phyloP scores from a whole-genome alignment of 2,329 filamentous ascomycete species.

The Neonectria hederae region DNA sequence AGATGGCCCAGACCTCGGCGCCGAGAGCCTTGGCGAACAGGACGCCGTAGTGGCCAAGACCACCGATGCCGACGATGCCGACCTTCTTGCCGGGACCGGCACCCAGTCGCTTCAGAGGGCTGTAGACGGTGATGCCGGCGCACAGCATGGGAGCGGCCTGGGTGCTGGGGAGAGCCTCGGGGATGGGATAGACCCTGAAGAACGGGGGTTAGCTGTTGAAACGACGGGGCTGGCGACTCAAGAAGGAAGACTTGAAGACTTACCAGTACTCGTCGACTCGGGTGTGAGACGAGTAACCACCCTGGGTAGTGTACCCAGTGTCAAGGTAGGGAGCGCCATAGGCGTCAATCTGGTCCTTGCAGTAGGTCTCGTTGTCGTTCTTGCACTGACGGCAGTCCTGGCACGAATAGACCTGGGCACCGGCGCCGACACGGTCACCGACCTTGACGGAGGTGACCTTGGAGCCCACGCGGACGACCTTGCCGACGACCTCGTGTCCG shows the following conservation, averaged over 20 bases:
- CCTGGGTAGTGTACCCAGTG: constrained; percentile 65
- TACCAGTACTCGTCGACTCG: constrained; percentile 57
- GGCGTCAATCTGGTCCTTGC: constrained; percentile 54
- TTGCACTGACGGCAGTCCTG: constrained; percentile 53
- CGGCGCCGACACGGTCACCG: constrained; percentile 68
- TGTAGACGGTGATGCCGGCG: constrained; percentile 83
- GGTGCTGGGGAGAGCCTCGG: constrained; percentile 70
- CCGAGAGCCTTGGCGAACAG: constrained; percentile 75
- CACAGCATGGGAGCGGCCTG: constrained; percentile 84
- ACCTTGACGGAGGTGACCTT: constrained; percentile 58
- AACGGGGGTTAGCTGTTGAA: constrained; percentile 12
- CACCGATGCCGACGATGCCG: constrained; percentile 77
- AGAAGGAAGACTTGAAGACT: constrained; percentile 12
- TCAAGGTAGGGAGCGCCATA: constrained; percentile 62
- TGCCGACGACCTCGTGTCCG: constrained; percentile 78
- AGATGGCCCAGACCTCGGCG: constrained; percentile 70
- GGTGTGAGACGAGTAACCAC: constrained; percentile 58
- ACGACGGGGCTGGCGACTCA: neutral
- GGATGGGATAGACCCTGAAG: constrained; percentile 73
- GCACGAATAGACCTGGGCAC: constrained; percentile 67
- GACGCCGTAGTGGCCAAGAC: constrained; percentile 76
- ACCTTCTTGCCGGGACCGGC: constrained; percentile 82
- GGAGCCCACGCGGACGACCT: constrained; percentile 70
- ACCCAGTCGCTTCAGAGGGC: constrained; percentile 79
- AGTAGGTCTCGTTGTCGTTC: constrained; percentile 54